These are phyloP conservation scores for Fusarium sp. DNA, from an alignment of 2,329 filamentous ascomycete genomes.

Conservation along the genomic window DNA sequence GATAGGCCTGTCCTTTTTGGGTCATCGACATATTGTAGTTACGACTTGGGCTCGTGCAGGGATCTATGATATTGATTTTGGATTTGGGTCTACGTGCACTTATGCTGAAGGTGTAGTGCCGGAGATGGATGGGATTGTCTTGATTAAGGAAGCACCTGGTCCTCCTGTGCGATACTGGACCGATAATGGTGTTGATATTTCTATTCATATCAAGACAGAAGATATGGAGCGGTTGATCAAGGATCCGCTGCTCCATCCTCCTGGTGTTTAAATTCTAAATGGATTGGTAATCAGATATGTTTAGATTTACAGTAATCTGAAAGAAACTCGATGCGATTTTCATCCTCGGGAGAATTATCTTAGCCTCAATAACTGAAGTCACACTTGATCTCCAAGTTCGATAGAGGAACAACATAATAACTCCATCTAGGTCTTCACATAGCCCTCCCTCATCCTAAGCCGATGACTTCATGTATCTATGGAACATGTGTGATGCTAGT, in stretches of 20 bases:
- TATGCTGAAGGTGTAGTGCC: constrained; percentile 41
- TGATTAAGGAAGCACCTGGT: constrained; percentile 41
- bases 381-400: no score
- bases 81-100: constrained; percentile 18
- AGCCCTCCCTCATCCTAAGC: background rate
- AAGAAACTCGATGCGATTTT: no score
- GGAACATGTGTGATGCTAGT: background rate
- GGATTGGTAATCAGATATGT: no score
- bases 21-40: constrained; percentile 38
- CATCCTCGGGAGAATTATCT: no score
- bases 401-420: no score
- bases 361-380: no score
- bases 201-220: constrained; percentile 24
- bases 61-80: constrained; percentile 43
- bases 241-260: constrained; percentile 30
- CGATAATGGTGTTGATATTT: constrained; percentile 38
- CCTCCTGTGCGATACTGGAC: constrained; percentile 27
- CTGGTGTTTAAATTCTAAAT: background rate
- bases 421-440: background rate
- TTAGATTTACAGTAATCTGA: no score
- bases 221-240: constrained; percentile 31
- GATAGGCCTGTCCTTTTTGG: constrained; percentile 45
- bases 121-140: constrained; percentile 34
- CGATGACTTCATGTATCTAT: fast-evolving
- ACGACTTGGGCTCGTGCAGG: constrained; percentile 44